Base-by-base conservation (phyloP, 2,329 filamentous ascomycete species). In the Penicillium sp. region DNA sequence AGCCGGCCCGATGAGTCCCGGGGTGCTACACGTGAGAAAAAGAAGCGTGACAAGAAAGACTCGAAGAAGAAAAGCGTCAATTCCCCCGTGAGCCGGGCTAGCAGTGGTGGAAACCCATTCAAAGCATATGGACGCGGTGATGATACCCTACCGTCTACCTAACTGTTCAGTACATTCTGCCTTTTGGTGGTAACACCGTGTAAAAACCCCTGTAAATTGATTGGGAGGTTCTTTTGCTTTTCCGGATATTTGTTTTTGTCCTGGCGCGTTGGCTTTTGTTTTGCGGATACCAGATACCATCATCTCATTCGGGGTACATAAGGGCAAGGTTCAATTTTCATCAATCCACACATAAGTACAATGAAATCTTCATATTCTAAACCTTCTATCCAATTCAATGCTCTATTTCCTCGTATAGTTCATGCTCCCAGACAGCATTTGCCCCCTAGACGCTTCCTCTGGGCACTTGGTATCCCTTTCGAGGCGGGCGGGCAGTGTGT, bases 1-100 rank as follows among this genome's bases (percentile, higher is more conserved):
- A 72, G 66, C 42, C 63, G 63, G 29, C 56, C 61, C 4, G 71
- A 71, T 42, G 70, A 72, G 23, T 54, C 65, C n/a, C 66, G 62
- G 9, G 53, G 37, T 8, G 54, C 47, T 15, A 54, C 57, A 10
- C 66, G 65, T 8, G 70, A 71, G 38, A 72, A 67, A 41, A 70
- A 69, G 56, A 71, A 65, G 41, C 61, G 63, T 6, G 71, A 72
- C 23, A 70, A 67, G 53, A 69, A 67, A 35, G 67, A 69, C 8
- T 17, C 29, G 0, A 70, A 68, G 49, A 69, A 63, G 51, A 50
- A 55, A 2, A 53, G 57, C 46, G 33, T 54, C 3, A 50, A 42
- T 6, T 62, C 62, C 0, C 50, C 61, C 38, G 64, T 60, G 50
- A 68, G 64, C 37, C 63, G 66, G 43, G 49, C 51, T 12, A 65